Conservation (phyloP, 345 rosid genomes). For the Corchorus olitorius region DNA sequence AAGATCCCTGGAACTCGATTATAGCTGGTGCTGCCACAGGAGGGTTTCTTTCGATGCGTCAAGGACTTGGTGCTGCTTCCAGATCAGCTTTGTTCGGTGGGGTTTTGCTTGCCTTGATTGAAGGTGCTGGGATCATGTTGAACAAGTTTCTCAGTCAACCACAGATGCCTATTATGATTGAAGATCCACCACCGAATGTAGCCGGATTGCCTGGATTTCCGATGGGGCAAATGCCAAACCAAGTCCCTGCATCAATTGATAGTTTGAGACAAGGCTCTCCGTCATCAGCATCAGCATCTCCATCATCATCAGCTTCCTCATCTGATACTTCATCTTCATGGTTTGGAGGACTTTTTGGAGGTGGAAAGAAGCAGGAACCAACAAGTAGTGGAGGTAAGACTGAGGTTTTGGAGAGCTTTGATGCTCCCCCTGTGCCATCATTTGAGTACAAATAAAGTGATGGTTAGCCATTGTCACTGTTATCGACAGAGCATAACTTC, state of each 20-base stretch:
- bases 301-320: constrained; percentile 19
- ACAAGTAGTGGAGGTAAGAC: constrained; percentile 48
- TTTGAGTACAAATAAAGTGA: constrained; percentile 63
- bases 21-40: constrained; percentile 76
- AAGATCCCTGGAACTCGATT: constrained; percentile 80
- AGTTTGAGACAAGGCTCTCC: constrained; percentile 23
- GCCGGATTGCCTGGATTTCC: constrained; percentile 42
- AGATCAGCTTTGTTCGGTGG: constrained; percentile 57
- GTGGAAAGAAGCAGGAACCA: constrained; percentile 46
- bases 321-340: constrained; percentile 42
- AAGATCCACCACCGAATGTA: constrained; percentile 41
- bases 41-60: constrained; percentile 67
- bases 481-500: background rate
- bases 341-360: constrained; percentile 62
- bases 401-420: constrained; percentile 73
- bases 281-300: constrained; percentile 12
- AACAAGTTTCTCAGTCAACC: constrained; percentile 60
- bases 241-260: constrained; percentile 32
- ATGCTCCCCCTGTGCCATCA: constrained; percentile 80
- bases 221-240: constrained; percentile 42
- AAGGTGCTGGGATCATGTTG: constrained; percentile 80
- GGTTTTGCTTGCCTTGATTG: constrained; percentile 63
- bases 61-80: constrained; percentile 56
- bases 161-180: constrained; percentile 45
- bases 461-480: background rate